phyloP scores from a whole-genome alignment of 176 grass and related monocot genomes.

The Oryza glaberrima region DNA sequence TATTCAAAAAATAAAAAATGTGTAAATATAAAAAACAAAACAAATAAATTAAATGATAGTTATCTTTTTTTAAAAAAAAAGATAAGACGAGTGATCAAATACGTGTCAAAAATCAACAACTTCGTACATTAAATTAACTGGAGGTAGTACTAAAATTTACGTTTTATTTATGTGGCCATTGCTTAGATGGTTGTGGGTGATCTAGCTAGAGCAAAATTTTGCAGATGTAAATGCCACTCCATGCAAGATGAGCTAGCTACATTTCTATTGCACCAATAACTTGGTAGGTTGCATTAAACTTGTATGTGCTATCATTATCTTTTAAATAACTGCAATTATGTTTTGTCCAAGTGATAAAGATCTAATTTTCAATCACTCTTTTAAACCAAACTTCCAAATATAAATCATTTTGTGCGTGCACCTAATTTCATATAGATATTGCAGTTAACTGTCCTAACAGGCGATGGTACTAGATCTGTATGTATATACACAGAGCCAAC shows the following conservation, averaged over 20 bases:
- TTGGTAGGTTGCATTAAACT: background rate
- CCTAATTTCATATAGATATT: background rate
- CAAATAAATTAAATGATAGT: too few species aligned
- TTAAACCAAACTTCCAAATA: background rate
- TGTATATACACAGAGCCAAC: too few species aligned
- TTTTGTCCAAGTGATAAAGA: background rate
- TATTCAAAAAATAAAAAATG: too few species aligned
- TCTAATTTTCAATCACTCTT: background rate
- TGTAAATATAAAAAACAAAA: too few species aligned
- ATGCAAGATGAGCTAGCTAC: background rate
- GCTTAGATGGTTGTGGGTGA: background rate
- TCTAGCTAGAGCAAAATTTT: background rate
- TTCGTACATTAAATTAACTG: too few species aligned
- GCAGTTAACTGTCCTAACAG: background rate
- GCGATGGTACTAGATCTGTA: background rate
- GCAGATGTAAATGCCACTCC: background rate
- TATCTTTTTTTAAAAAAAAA: too few species aligned
- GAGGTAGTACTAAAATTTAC: background rate
- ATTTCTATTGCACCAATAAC: constrained; percentile 4
- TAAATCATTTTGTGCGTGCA: background rate
- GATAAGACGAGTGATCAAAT: too few species aligned
- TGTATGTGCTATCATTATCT: background rate
- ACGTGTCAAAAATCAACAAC: too few species aligned
- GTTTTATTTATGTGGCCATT: background rate
- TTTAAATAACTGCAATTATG: background rate